These are phyloP conservation scores for Cordia subcordata DNA, from an alignment of 257 asterid genomes.

Conservation along the genomic window DNA sequence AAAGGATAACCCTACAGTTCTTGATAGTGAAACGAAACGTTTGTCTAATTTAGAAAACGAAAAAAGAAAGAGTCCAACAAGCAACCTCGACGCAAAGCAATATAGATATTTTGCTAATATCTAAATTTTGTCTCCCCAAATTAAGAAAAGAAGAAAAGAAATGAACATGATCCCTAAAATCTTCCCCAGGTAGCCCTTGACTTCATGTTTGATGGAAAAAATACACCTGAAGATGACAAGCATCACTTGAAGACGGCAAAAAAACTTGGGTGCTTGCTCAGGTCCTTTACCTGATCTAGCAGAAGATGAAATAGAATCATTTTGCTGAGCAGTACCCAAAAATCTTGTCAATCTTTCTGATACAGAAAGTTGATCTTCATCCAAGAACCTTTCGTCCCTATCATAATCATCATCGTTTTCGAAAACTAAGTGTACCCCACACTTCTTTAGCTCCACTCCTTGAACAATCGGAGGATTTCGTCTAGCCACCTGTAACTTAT, in stretches of 20 bases:
- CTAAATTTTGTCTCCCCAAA: too few relatives aligned
- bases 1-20: too few relatives aligned
- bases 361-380: constrained; percentile 17
- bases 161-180: too few relatives aligned
- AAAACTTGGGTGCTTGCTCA: neutral
- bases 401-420: constrained; percentile 32
- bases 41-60: too few relatives aligned
- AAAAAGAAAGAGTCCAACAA: too few relatives aligned
- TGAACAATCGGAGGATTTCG: constrained; percentile 5
- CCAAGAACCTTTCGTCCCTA: constrained; percentile 20
- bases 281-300: neutral
- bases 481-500: constrained; percentile 17
- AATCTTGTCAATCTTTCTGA: constrained; percentile 20
- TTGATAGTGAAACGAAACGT: too few relatives aligned
- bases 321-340: neutral
- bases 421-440: constrained; percentile 23
- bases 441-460: constrained; percentile 23
- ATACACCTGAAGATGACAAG: neutral
- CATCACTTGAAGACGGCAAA: neutral
- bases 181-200: too few relatives aligned
- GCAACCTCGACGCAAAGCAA: too few relatives aligned
- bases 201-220: too few relatives aligned
- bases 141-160: too few relatives aligned
- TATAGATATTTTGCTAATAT: too few relatives aligned
- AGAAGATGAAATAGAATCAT: neutral